Evolutionary conservation across 176 grass and related monocot species (phyloP).

Genomic region (Dendrocalamus sinicus): DNA sequence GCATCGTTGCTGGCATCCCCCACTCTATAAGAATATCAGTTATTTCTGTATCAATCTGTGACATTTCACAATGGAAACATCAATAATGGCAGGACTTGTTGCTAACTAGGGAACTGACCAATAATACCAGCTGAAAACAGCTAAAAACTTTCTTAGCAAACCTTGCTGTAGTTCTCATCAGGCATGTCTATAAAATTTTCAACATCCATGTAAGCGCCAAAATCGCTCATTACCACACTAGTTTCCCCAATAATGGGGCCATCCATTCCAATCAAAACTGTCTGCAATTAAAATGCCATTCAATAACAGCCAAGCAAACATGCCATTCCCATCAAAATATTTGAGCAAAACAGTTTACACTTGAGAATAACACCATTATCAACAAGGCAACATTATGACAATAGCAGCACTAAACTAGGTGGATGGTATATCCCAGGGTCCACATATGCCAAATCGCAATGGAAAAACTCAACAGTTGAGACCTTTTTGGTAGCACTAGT

Average conservation of each 20-base stretch:
- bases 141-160: slow-evolving; percentile 43
- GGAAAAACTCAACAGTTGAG: not conserved
- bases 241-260: slow-evolving; percentile 59
- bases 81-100: slow-evolving; percentile 20
- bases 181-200: slow-evolving; percentile 55
- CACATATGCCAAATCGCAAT: not conserved
- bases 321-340: slow-evolving; percentile 33
- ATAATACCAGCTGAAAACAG: slow-evolving; percentile 23
- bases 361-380: not conserved
- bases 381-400: slow-evolving; percentile 15
- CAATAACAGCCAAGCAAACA: slow-evolving; percentile 23
- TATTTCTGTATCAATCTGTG: slow-evolving; percentile 87
- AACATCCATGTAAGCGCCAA: slow-evolving; percentile 58
- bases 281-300: slow-evolving; percentile 67
- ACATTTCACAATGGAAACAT: slow-evolving; percentile 49
- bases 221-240: slow-evolving; percentile 46
- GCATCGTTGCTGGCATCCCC: slow-evolving; percentile 91
- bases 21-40: slow-evolving; percentile 90
- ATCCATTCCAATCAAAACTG: slow-evolving; percentile 81
- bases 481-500: not conserved
- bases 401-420: slow-evolving; percentile 19
- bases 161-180: slow-evolving; percentile 67
- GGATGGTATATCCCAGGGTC: not conserved
- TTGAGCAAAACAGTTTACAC: not conserved
- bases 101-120: slow-evolving; percentile 13